Base-by-base conservation (phyloP, 2,329 filamentous ascomycete genomes). In the Anthostomella pinea region DNA sequence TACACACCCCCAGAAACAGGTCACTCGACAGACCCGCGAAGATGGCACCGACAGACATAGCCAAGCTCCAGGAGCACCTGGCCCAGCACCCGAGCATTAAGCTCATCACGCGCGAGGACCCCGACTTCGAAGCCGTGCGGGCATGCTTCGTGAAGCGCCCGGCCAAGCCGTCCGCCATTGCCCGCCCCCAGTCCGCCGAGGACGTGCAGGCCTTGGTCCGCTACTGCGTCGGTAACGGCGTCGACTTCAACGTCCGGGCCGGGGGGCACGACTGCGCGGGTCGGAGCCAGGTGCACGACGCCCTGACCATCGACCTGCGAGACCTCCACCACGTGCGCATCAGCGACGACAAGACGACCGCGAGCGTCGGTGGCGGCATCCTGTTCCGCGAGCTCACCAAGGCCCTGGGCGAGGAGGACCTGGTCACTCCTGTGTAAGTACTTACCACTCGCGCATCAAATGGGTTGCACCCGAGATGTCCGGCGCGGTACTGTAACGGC, bases 231-330 rank as follows among this genome's bases (percentile, higher is more conserved):
- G 35, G 30, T 5, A 38, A 47, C 23, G 25, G 29, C 18, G 36
- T 55, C n/a, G 47, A 52, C 23, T 48, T 55, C 26, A 49, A 53
- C 26, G 39, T 64, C 37, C 48, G 62, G 32, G 47, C 41, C 15
- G 57, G 65, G 8, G 64, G 64, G 1, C 62, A 66, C 45, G 60
- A 64, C 34, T 51, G 61, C 21, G 56, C 46, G 18, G 59, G 61
- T 2, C 46, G 54, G 1, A 57, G 54, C n/a, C 52, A 55, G n/a
- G 50, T 56, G 4, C 28, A 53, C 4, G 56, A 46, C 19, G 56
- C 56, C 4, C 27, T 67, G 10, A 56, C 52, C 2, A 60, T 68
- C 20, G 64, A 68, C 33, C 39, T 67, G 52, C 59, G 65, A 13
- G 60, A 59, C 25, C 56, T 68, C 25, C 45, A 51, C 8, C 43